phyloP scores from a whole-genome alignment of 495 filamentous ascomycete species.

The Penicillium pulvis region DNA sequence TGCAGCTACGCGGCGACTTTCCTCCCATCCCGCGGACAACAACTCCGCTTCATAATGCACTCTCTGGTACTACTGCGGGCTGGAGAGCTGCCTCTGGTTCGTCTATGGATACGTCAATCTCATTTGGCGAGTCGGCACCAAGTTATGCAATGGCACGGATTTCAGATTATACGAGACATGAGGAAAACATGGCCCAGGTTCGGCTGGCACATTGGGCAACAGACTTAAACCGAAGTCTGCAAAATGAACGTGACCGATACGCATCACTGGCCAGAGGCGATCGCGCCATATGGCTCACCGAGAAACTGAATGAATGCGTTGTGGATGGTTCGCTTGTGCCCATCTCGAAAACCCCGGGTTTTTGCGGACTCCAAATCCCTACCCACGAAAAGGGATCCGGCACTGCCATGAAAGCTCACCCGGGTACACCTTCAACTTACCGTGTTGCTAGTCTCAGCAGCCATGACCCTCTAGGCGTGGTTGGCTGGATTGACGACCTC shows the following conservation, averaged over 20 bases:
- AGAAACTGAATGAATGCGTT: constrained; percentile 72
- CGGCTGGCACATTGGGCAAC: constrained; percentile 87
- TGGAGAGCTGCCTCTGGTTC: constrained; percentile 14
- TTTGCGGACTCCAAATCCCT: constrained; percentile 28
- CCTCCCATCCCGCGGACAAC: constrained; percentile 6
- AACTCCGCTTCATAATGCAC: constrained; percentile 14
- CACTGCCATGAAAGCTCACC: constrained; percentile 27
- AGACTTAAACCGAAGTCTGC: constrained; percentile 81
- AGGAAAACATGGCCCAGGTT: constrained; percentile 76
- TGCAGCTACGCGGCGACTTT: constrained; percentile 58
- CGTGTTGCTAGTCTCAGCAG: constrained; percentile 43
- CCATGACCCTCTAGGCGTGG: constrained; percentile 75
- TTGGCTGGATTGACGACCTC: constrained; percentile 70
- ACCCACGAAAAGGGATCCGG: constrained; percentile 24
- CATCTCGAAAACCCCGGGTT: constrained; percentile 39
- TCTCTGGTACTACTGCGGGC: constrained; percentile 10
- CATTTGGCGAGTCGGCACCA: constrained; percentile 40
- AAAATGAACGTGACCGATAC: constrained; percentile 78
- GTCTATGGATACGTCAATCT: constrained; percentile 29
- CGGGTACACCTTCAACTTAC: constrained; percentile 25
- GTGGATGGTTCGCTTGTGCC: constrained; percentile 69
- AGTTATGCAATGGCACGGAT: constrained; percentile 72
- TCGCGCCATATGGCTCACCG: constrained; percentile 76
- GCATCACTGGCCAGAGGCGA: constrained; percentile 70
- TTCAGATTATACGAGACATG: constrained; percentile 67